These are phyloP conservation scores for Nannizzia gypsea DNA, from an alignment of 2,329 filamentous ascomycete genomes.

Conservation along the genomic window DNA sequence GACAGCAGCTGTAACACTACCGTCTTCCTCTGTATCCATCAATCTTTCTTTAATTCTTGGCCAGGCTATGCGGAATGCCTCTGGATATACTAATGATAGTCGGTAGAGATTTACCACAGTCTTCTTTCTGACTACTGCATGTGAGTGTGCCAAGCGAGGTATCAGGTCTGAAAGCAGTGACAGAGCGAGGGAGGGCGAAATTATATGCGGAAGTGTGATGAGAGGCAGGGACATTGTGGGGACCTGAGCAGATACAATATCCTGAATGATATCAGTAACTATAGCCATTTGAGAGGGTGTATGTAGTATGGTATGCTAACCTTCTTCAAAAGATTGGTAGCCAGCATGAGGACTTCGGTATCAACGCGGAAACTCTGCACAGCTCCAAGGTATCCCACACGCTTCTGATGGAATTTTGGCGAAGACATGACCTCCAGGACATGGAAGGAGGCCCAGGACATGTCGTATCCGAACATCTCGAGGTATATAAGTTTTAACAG, in stretches of 20 bases:
- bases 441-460: conserved; percentile 98
- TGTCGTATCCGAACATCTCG: conserved; percentile 98
- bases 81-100: conserved; percentile 88
- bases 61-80: conserved; percentile 85
- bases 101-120: conserved; percentile 89
- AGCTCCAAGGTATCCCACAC: conserved; percentile 86
- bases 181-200: conserved; percentile 82
- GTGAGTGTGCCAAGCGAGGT: conserved; percentile 74
- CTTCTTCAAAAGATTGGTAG: conserved; percentile 94
- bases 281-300: background rate
- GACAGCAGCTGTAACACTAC: conserved; percentile 87
- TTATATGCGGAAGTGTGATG: conserved; percentile 81
- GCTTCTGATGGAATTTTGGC: conserved; percentile 85
- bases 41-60: conserved; percentile 93
- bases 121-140: conserved; percentile 83
- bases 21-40: conserved; percentile 79
- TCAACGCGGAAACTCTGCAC: conserved; percentile 93
- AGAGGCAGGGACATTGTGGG: conserved; percentile 78
- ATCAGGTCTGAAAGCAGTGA: conserved; percentile 78
- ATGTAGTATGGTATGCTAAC: conserved; percentile 27
- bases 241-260: conserved; percentile 54
- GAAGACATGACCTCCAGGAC: conserved; percentile 99
- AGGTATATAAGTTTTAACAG: conserved; percentile 92
- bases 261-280: conserved; percentile 19
- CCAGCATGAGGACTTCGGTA: conserved; percentile 94